A percentile compares a stretch with the other conserved stretches of the same genome.
phyloP scores from a whole-genome alignment of 2,329 filamentous ascomycete species.

The Pestalotiopsis sp. region DNA sequence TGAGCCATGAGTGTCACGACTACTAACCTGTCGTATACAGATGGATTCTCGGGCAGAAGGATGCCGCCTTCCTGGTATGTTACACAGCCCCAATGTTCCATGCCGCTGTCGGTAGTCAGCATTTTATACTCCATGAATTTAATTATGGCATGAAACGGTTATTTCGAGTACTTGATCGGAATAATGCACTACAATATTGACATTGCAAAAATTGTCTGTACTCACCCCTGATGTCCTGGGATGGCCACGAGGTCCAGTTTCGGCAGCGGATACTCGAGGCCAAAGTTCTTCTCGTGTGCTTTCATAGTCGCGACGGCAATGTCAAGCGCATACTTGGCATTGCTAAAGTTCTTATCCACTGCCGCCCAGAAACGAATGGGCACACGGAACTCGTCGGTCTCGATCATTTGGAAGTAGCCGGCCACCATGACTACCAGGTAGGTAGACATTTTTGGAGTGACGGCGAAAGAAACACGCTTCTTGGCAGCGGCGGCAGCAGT shows the following conservation, averaged over 20 bases:
- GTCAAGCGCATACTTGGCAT: slow-evolving; percentile 68
- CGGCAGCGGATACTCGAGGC: slow-evolving; percentile 67
- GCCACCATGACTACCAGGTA: slow-evolving; percentile 11
- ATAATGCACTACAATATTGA: no score
- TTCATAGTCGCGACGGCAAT: slow-evolving; percentile 67
- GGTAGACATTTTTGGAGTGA: slow-evolving; percentile 48
- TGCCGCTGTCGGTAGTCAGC: slow-evolving; percentile 57
- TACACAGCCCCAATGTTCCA: slow-evolving; percentile 77
- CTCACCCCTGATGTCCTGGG: slow-evolving; percentile 42
- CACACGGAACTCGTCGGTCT: slow-evolving; percentile 62
- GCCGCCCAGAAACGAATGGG: slow-evolving; percentile 64
- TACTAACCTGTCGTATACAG: slow-evolving; percentile 2
- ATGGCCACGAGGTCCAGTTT: slow-evolving; percentile 79
- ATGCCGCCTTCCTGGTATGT: slow-evolving; percentile 70
- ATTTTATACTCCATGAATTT: not conserved
- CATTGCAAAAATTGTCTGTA: slow-evolving; percentile 44
- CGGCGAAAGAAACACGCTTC: slow-evolving; percentile 70
- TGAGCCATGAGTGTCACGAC: slow-evolving; percentile 60
- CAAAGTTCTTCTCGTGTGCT: slow-evolving; percentile 73
- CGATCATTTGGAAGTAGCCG: slow-evolving; percentile 61
- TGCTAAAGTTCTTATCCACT: slow-evolving; percentile 58
- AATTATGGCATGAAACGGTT: slow-evolving; percentile 23
- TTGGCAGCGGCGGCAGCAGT: slow-evolving; percentile 31
- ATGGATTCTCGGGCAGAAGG: slow-evolving; percentile 32
- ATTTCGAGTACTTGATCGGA: no score